Conservation (phyloP, 768 basidiomycete genomes). For the Scleroderma citrinum region DNA sequence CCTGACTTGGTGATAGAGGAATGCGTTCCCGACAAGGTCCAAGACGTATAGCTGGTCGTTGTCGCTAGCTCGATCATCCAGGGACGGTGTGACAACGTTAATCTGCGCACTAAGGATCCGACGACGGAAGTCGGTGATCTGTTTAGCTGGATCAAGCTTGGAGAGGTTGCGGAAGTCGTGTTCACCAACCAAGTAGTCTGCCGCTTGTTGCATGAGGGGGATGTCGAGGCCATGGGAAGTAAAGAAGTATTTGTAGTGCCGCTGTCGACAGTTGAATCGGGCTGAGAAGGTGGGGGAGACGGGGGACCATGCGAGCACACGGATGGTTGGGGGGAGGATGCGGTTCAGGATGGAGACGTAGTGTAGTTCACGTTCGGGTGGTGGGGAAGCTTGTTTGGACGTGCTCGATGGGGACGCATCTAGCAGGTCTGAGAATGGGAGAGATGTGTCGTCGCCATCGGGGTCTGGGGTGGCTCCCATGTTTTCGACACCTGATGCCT, state of each 20-base stretch:
- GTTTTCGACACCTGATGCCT: no score
- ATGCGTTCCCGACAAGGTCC: constrained; percentile 82
- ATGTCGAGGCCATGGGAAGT: constrained; percentile 61
- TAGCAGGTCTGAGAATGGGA: constrained; percentile 27
- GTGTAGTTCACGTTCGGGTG: constrained; percentile 49
- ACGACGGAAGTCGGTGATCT: constrained; percentile 75
- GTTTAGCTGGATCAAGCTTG: constrained; percentile 88
- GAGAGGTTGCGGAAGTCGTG: constrained; percentile 97
- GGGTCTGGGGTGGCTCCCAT: background rate
- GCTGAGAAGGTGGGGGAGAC: constrained; percentile 76
- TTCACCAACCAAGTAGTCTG: constrained; percentile 66
- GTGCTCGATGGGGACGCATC: constrained; percentile 35
- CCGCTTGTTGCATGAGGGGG: constrained; percentile 68
- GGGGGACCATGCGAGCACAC: constrained; percentile 92
- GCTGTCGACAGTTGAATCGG: constrained; percentile 75
- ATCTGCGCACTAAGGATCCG: constrained; percentile 65
- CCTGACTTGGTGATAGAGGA: constrained; percentile 93
- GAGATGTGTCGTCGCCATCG: constrained; percentile 5
- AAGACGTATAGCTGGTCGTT: constrained; percentile 51
- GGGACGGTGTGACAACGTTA: constrained; percentile 30
- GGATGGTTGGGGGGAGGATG: constrained; percentile 83
- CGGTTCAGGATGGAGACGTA: constrained; percentile 82
- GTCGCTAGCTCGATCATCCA: constrained; percentile 18
- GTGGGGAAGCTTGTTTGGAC: constrained; percentile 17
- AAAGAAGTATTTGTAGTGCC: constrained; percentile 99